Base-by-base conservation (phyloP, 495 filamentous ascomycete genomes). In the Aspergillus haitiensis region DNA sequence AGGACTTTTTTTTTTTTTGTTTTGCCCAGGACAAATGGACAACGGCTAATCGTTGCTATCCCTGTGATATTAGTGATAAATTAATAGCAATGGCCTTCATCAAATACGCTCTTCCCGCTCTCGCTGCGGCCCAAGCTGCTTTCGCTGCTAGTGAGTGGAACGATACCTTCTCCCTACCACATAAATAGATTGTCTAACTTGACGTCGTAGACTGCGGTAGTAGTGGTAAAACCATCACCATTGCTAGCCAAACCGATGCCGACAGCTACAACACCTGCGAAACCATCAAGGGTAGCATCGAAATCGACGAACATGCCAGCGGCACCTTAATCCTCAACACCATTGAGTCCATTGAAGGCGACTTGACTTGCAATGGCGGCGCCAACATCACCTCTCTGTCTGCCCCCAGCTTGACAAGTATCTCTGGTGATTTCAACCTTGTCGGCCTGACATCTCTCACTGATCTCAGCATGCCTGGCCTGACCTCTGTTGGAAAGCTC, bases 171-270 rank as follows among this genome's bases (percentile, higher is more conserved):
- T 42, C 18, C 1, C 2, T 51, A 1, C 7, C 48, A 42, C 32
- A 52, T 7, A 21, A 34, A 12, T 15, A 31, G 31, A 7, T 48
- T 35, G 4, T 6, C 34, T 45, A 60, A 68, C 18, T 54, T 32
- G 32, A 49, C 31, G 21, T 15, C 35, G 8, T 56, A 71, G 68
- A 59, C 55, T 75, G 76, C 57, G 69, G 71, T 65, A 16, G 9
- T 12, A 61, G 61, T 11, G 67, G 64, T 36, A 48, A 64, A 31
- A 62, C 62, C 37, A 75, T 82, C 66, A 90, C 82, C 50, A 83
- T 96, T 75, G 73, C 81, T 66, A 85, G 77, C 77, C 75, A 83
- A 64, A 83, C 81, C 67, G 93, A 98, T 78, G 89, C 90, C 52
- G 83, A 85, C 42, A 75, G 74, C 58, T 70, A 95, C 59, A 70